phyloP scores from a whole-genome alignment of 2,329 filamentous ascomycete genomes.

The Cytospora chrysosperma region DNA sequence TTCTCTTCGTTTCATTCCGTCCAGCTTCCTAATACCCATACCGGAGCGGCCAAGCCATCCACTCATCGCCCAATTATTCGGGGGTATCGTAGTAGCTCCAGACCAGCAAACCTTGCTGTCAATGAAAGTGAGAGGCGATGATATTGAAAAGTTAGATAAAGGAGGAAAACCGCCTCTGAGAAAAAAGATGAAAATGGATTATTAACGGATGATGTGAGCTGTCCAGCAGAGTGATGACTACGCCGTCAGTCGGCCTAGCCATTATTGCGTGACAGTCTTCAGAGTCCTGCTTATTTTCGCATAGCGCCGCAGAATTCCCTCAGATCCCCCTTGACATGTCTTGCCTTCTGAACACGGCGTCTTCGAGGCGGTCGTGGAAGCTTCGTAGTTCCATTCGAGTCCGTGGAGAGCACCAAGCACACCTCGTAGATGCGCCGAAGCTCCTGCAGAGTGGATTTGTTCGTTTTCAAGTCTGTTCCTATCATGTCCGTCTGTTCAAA shows the following conservation, averaged over 20 bases:
- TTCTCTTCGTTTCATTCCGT: conserved; percentile 2
- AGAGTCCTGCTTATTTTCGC: not conserved
- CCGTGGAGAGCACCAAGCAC: not conserved
- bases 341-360: not conserved
- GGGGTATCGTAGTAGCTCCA: conserved; percentile 17
- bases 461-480: no score
- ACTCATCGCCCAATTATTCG: conserved; percentile 9
- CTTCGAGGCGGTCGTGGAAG: not conserved
- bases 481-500: conserved; percentile 41
- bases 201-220: conserved; percentile 4
- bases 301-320: not conserved
- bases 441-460: not conserved
- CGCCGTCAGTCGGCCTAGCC: conserved; percentile 6
- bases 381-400: not conserved
- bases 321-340: not conserved
- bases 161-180: not conserved
- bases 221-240: conserved; percentile 15
- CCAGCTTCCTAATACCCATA: conserved; percentile 10
- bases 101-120: conserved; percentile 9
- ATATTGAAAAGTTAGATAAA: conserved; percentile 3
- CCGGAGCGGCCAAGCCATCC: conserved; percentile 12
- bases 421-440: not conserved
- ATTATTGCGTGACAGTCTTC: not conserved
- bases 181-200: not conserved
- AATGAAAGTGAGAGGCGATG: conserved; percentile 7